phyloP scores from a whole-genome alignment of 2,329 filamentous ascomycete species.

The Aspergillus viridinutans region DNA sequence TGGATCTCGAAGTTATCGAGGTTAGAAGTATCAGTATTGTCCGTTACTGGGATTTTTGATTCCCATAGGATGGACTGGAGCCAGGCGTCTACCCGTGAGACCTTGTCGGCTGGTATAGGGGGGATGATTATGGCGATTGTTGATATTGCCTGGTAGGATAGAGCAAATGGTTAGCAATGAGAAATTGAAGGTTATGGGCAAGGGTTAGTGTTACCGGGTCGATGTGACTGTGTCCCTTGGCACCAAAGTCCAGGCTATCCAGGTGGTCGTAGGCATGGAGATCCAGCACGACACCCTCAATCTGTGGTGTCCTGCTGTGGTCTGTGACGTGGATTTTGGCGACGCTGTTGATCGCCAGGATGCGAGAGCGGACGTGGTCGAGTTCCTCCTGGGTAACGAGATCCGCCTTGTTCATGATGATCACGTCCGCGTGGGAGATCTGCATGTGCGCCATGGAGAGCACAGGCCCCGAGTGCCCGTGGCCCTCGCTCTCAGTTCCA shows the following conservation, averaged over 20 bases:
- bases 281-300: constrained; percentile 84
- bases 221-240: constrained; percentile 82
- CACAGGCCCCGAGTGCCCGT: constrained; percentile 54
- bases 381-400: constrained; percentile 70
- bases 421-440: constrained; percentile 92
- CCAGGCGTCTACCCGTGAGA: constrained; percentile 72
- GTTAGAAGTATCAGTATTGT: constrained; percentile 16
- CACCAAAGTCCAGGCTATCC: constrained; percentile 63
- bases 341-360: constrained; percentile 82
- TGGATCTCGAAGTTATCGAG: constrained; percentile 69
- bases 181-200: neutral
- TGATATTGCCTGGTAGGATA: constrained; percentile 64
- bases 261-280: constrained; percentile 89
- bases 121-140: constrained; percentile 71
- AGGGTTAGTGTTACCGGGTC: constrained; percentile 59
- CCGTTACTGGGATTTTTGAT: constrained; percentile 23
- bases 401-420: constrained; percentile 92
- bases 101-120: constrained; percentile 52
- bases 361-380: constrained; percentile 62
- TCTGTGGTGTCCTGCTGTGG: constrained; percentile 70
- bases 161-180: neutral
- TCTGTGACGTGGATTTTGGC: constrained; percentile 80
- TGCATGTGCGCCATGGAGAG: constrained; percentile 93
- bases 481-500: constrained; percentile 41
- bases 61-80: constrained; percentile 84